Base-by-base conservation (phyloP, 768 basidiomycete species). In the Boletus speciosus region DNA sequence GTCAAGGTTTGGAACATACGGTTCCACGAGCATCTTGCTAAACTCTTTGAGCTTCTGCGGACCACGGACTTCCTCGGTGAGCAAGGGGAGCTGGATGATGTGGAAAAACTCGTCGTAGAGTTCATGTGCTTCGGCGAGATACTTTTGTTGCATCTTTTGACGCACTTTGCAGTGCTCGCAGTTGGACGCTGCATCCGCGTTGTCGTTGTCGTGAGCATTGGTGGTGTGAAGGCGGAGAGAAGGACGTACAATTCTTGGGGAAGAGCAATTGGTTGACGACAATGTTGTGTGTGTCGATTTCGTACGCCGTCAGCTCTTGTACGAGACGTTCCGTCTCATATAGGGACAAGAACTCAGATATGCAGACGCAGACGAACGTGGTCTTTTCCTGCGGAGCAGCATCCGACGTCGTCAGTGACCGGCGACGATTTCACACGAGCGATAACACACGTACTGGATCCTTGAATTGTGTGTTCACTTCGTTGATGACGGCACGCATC, bases 381-480 rank as follows among this genome's bases (percentile, higher is more conserved):
- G 97, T 99, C 76, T 95, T 96, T 74, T 99, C 97, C 92, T 95
- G 49, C 2, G 19, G 42, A 36, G 15, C 9, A 31, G 34, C 4
- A 19, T 4, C 49, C 52, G 27, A 42, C 21, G 35, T 29, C n/a
- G 31, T 54, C 45, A 44, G 27, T 7, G 34, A 34, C 37, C 16
- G 7, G 3, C 36, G 14, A 35, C 29, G 14, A 31, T 47, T 10
- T 10, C 29, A 32, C 43, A 38, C 6, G 25, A 31, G 34, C 1
- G 7, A 45, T 4, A 43, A 15, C 5, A 48, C 5, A 78, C 90
- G 52, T 61, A 94, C 93, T 1, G 97, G 93, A 73, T 99, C 95
- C 72, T 98, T 98, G 82, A 99, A 99, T 65, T 99, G 97, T 1
- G 90, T 89, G 79, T 98, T 98, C 51, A 99, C 97, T 70, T 99